Base-by-base conservation (phyloP, 768 basidiomycete genomes). In the Lyophyllum atratum region DNA sequence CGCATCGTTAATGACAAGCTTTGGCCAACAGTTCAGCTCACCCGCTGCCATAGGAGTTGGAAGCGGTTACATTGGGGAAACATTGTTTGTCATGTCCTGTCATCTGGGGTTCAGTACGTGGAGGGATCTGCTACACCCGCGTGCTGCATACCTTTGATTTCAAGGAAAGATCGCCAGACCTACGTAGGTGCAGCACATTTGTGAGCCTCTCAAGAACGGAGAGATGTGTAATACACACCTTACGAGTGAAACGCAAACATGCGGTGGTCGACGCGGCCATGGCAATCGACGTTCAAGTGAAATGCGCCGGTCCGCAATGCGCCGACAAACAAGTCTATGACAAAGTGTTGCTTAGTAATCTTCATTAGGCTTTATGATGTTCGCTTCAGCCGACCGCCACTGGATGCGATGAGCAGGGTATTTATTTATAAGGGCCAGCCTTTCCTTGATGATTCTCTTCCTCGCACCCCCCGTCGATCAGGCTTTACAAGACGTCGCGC, bases 141-240 rank as follows among this genome's bases (percentile, higher is more conserved):
- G 44, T 40, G 25, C 42, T 15, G 33, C 73, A 12, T 29, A 87
- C 90, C 91, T 79, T 85, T 80, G 61, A 85, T 89, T 44, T 86
- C 83, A 2, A 92, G 60, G 66, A 93, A 93, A 5, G 88, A 90
- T 65, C 84, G 81, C 92, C 91, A 93, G 52, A 93, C 91, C 90
- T 90, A 66, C 17, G 47, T 44, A 29, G 25, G 3, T 25, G 25
- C 14, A 10, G 49, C 34, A 11, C 17, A 17, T 21, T 9, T 49
- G 21, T 31, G 21, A n/a, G 21, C 19, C 28, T 21, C 21, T 3
- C 34, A 26, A 49, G 3, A n/a, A n/a, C n/a, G n/a, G 26, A n/a
- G 26, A 43, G 17, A 49, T 8, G 12, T 24, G 22, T 22, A 11
- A 7, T 24, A 57, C 77, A 59, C 65, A 85, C 89, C 64, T 82